phyloP scores from a whole-genome alignment of 495 filamentous ascomycete species.

The Trichoderma reesei region DNA sequence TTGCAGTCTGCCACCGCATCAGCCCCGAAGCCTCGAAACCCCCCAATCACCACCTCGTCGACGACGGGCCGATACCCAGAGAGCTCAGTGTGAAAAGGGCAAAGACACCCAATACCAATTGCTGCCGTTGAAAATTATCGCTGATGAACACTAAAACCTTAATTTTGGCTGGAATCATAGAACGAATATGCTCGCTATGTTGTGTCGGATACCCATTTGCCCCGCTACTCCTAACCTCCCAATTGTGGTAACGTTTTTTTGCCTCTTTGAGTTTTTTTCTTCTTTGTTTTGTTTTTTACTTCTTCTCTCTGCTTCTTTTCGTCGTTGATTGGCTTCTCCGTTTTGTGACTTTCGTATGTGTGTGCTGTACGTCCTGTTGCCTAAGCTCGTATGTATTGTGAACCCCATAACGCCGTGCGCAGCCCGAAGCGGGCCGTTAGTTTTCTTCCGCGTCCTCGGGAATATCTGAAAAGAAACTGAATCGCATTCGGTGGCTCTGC shows the following conservation, averaged over 20 bases:
- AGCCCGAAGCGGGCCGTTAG: not conserved
- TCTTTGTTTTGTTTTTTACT: not conserved
- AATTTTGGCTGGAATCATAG: conserved; percentile 1
- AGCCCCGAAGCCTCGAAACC: not conserved
- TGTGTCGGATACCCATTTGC: conserved; percentile 7
- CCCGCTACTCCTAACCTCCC: conserved; percentile 5
- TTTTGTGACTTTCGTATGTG: too few relatives aligned
- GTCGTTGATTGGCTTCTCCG: too few relatives aligned
- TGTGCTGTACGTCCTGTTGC: conserved; percentile 7
- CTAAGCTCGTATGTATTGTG: not conserved
- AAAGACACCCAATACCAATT: not conserved
- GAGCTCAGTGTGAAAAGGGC: not conserved
- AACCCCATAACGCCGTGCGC: conserved; percentile 5
- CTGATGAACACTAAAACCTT: conserved; percentile 6
- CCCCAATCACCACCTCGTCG: not conserved
- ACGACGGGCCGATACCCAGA: not conserved
- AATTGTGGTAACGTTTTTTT: not conserved
- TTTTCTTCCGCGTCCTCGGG: conserved; percentile 37
- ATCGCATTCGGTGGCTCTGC: conserved; percentile 62
- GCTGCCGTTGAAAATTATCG: conserved; percentile 6
- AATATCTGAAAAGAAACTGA: conserved; percentile 53
- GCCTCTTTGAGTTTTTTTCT: not conserved
- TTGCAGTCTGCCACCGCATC: not conserved
- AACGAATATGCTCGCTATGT: conserved; percentile 6
- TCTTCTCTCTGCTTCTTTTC: too few relatives aligned